Conservation (phyloP, 306 rosid genomes). For the Dryas drummondii region DNA sequence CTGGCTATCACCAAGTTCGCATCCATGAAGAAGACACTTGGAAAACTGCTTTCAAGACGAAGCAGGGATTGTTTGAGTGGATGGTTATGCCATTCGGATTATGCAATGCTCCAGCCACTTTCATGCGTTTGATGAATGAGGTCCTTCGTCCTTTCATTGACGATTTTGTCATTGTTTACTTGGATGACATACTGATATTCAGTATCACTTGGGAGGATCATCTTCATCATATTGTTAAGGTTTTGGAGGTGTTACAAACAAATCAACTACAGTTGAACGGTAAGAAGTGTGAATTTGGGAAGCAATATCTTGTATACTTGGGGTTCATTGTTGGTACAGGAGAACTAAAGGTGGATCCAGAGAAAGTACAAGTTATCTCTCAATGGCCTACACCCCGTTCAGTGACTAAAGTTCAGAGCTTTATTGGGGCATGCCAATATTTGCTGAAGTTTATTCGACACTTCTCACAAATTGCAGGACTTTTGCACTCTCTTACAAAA, state of each 20-base stretch:
- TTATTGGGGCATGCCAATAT: neutral
- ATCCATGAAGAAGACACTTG: constrained; percentile 1
- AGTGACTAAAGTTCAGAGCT: neutral
- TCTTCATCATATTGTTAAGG: neutral
- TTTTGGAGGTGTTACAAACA: neutral
- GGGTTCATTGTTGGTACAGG: neutral
- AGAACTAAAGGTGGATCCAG: constrained; percentile 3
- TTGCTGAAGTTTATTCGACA: neutral
- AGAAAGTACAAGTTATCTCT: too few species aligned
- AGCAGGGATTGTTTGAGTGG: neutral
- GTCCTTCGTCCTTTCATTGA: neutral
- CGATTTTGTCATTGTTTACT: constrained; percentile 3
- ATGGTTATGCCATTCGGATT: neutral
- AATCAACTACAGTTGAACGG: neutral
- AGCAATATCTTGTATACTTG: neutral
- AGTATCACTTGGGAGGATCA: neutral
- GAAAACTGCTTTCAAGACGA: neutral
- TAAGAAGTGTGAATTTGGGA: constrained; percentile 3
- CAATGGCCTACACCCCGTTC: neutral
- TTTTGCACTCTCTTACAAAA: too few species aligned
- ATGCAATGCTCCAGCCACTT: neutral
- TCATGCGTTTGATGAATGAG: neutral
- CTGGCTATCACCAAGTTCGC: neutral
- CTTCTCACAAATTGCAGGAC: neutral
- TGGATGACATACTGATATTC: neutral